Evolutionary conservation across 169 alveolate genomes (phyloP).

Genomic region (Eimeria sp.): DNA sequence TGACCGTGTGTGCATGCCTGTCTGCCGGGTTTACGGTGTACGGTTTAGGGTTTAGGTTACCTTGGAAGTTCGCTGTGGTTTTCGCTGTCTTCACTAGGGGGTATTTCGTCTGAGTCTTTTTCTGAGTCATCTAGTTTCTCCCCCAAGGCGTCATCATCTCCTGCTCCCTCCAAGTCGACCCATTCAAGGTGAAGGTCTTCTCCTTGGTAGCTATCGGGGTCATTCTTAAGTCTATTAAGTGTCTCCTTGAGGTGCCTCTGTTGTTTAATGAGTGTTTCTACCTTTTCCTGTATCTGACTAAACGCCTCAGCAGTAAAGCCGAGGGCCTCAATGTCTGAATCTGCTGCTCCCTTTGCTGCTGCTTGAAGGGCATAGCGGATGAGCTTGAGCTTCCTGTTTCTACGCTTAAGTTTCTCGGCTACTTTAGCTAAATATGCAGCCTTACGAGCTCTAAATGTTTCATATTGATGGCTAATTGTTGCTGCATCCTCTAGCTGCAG

Average conservation of each 20-base stretch:
- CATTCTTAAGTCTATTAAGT: background rate
- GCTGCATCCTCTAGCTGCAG: slow-evolving; percentile 83
- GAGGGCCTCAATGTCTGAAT: background rate
- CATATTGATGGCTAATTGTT: slow-evolving; percentile 84
- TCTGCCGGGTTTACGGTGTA: too few species aligned
- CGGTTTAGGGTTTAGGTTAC: too few species aligned
- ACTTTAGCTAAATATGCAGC: slow-evolving; percentile 53
- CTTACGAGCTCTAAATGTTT: slow-evolving; percentile 83
- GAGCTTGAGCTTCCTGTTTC: slow-evolving; percentile 82
- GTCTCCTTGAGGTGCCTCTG: background rate
- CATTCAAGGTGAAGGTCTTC: background rate
- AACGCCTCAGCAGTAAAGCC: slow-evolving; percentile 3
- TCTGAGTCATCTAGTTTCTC: background rate
- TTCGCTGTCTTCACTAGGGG: too few species aligned
- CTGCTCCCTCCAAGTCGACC: background rate
- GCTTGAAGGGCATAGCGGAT: slow-evolving; percentile 76
- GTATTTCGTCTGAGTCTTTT: background rate
- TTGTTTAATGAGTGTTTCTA: background rate
- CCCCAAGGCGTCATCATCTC: background rate
- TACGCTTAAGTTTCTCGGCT: slow-evolving; percentile 34
- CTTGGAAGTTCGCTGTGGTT: too few species aligned
- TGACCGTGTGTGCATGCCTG: too few species aligned
- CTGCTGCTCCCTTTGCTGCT: background rate
- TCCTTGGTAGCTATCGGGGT: slow-evolving; percentile 8
- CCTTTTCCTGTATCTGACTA: background rate